Base-by-base conservation (phyloP, 176 grass and related monocot genomes). In the Neostapfia colusana region DNA sequence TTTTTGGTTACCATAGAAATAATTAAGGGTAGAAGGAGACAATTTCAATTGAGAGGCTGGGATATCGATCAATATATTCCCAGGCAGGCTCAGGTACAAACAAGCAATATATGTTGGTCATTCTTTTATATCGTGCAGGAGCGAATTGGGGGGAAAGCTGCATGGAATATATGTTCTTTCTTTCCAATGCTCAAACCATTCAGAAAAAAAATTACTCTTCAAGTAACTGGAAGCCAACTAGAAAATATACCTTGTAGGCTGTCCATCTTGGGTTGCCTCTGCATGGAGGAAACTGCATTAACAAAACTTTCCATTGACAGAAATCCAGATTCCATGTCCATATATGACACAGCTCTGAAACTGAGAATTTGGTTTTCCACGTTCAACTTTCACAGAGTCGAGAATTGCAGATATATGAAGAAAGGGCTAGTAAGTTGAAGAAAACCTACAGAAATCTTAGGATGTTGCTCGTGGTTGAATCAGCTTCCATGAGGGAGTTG, bases 231-330 rank as follows among this genome's bases (percentile, higher is more conserved):
- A 13, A 45, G 23, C 9, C 2, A 61, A 28, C 7, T 37, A 79
- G 8, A 63, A 79, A 81, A 82, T 67, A 81, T 60, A 97, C 91
- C 91, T 79, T 92, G 84, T 48, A 97, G 40, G 70, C 79, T 88
- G 82, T 91, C 81, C 75, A 87, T 89, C 73, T 91, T 97, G 20
- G 91, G 95, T 54, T 97, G 95, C 76, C 84, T 97, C 73, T 91
- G 84, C 81, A 79, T 91, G 51, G 78, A 84, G 26, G 84, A 79
- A 75, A 83, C 74, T 12, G 87, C 89, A 91, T 69, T 82, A n/a
- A 69, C 80, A 56, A 97, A 97, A 72, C 74, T 90, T 76, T 92
- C 81, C 59, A 82, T 71, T 36, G 85, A 65, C 66, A 93, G 69
- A 64, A 91, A 81, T 81, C 95, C 95, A 83, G 89, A 90, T 73